Percentiles rank a stretch among this genome's conserved stretches.
Conservation (phyloP, 306 rosid species). For the Quillaja saponaria region DNA sequence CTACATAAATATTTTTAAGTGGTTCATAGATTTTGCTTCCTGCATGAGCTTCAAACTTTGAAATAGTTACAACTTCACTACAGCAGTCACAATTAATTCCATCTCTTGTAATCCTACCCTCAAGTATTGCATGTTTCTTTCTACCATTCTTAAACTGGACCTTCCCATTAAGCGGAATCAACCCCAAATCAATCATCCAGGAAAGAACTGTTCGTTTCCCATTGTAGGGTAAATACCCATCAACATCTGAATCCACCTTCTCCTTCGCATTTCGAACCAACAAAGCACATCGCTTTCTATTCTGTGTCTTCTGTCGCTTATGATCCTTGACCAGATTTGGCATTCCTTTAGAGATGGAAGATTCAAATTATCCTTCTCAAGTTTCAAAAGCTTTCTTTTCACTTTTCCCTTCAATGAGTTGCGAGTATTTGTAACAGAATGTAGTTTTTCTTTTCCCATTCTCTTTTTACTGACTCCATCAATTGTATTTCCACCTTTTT, state of each 20-base stretch:
- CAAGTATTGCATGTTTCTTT: conserved; percentile 40
- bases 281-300: conserved; percentile 53
- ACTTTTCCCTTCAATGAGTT: conserved; percentile 43
- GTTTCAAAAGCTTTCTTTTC: conserved; percentile 42
- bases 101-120: conserved; percentile 70
- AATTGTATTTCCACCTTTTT: conserved; percentile 28
- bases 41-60: conserved; percentile 74
- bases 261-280: conserved; percentile 69
- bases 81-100: conserved; percentile 91
- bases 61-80: conserved; percentile 49
- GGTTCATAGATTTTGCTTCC: conserved; percentile 57
- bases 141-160: conserved; percentile 54
- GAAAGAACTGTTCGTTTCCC: conserved; percentile 83
- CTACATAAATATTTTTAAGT: conserved; percentile 55
- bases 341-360: conserved; percentile 32
- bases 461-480: conserved; percentile 36
- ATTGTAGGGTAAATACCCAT: conserved; percentile 69
- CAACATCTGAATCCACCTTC: conserved; percentile 60
- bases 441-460: conserved; percentile 38
- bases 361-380: conserved; percentile 32
- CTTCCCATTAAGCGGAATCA: conserved; percentile 58
- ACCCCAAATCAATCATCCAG: conserved; percentile 93
- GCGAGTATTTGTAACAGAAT: conserved; percentile 32
- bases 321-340: conserved; percentile 39
- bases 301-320: conserved; percentile 49